Evolutionary conservation across 345 rosid genomes (phyloP), one percentile per base, ranked within the genome.

Genomic region (Euphorbia peplus): DNA sequence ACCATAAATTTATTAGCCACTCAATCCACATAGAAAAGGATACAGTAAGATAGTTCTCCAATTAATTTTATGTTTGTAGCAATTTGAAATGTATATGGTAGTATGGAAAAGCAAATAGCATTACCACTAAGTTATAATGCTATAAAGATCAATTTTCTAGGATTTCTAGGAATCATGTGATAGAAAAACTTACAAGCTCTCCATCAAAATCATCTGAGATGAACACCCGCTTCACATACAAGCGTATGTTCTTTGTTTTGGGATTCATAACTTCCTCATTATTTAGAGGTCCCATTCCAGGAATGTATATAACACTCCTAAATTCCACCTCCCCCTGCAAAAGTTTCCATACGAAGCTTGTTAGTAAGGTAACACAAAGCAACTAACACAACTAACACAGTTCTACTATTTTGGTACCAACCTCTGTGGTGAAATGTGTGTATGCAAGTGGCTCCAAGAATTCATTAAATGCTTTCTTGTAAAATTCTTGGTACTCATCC

Each of bases 161-260:
- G 16, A 41, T 73, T 42, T 41, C 65, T 44, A 13, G 44, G 63
- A 16, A 30, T 21, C 37, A 51, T 19, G 22, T 24, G 22, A 51
- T 0, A 15, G 60, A 28, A 73, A 73, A 21, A 67, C 91, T 83
- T 67, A 95, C 99, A 88, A 95, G 84, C 79, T 95, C 99, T 74
- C 99, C 99, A 80, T 95, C 99, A 80, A 95, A 95, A 83, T 95
- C 99, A 83, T 95, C 98, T 21, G 98, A 95, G 80, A 95, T 95
- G 75, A 95, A 95, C 56, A 95, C 99, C 19, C 99, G 90, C 80
- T 95, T 95, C 63, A 95, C 99, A 70, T 88, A 85, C 73, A 92
- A 68, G 1, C 97, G 88, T 53, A 92, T 92, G 64, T 92, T 92
- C 80, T 95, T 95, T 41, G 98, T 86, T 71, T 95, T 95, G 2